Percentiles rank a stretch among this genome's conserved stretches.
Evolutionary conservation across 2,329 filamentous ascomycete species (phyloP).

Genomic region (Penicillium sp.): DNA sequence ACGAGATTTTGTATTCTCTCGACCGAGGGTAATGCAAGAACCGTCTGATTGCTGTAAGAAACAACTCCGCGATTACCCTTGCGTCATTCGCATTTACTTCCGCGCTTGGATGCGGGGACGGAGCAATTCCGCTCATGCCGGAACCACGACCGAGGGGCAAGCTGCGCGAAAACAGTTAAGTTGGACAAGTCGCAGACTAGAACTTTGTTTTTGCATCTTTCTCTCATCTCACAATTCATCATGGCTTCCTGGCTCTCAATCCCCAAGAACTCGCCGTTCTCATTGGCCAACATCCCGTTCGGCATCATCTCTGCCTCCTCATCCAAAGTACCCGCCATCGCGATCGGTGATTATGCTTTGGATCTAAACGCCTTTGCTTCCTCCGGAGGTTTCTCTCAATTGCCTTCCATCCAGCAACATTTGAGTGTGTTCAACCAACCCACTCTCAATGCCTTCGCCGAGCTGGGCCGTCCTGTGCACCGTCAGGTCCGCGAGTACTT

Average conservation of each 20-base stretch:
- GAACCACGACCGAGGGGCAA: constrained; percentile 1
- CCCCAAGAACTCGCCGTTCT: constrained; percentile 65
- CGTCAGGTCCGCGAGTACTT: constrained; percentile 68
- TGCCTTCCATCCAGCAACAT: constrained; percentile 59
- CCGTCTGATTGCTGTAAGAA: background rate
- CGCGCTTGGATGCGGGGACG: constrained; percentile 23
- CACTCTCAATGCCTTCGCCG: constrained; percentile 72
- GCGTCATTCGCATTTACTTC: constrained; percentile 7
- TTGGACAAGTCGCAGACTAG: background rate
- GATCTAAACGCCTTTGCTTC: constrained; percentile 65
- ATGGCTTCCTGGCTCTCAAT: constrained; percentile 61
- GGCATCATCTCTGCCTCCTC: constrained; percentile 69
- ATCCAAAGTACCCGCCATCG: constrained; percentile 65
- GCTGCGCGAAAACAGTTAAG: constrained; percentile 6
- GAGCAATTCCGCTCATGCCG: constrained; percentile 17
- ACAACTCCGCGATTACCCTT: constrained; percentile 14
- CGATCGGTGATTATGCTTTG: constrained; percentile 71
- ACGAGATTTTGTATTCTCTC: constrained; percentile 12
- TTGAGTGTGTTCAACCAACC: constrained; percentile 63
- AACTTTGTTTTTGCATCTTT: constrained; percentile 1
- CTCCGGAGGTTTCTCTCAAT: constrained; percentile 59
- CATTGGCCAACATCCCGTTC: constrained; percentile 78
- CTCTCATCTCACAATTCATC: constrained; percentile 15
- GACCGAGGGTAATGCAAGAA: background rate
- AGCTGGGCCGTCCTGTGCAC: constrained; percentile 67